These are phyloP conservation scores for Serendipita sp. DNA, from an alignment of 768 basidiomycete genomes.

Conservation along the genomic window DNA sequence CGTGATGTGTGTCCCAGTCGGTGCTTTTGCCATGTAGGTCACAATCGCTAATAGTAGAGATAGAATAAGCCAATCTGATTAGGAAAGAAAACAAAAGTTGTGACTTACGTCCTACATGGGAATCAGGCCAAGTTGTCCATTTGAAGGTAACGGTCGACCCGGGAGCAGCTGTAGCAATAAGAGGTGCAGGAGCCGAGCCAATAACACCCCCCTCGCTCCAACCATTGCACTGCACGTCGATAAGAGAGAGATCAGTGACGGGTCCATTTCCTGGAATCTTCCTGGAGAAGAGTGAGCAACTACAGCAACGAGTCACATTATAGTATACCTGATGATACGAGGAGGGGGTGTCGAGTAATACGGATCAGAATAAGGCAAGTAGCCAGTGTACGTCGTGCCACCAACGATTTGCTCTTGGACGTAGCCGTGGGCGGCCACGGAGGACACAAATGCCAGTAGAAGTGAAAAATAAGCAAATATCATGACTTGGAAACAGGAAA, in stretches of 20 bases:
- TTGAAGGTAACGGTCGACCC: constrained; percentile 27
- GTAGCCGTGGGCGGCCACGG: constrained; percentile 25
- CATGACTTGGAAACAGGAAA: no score
- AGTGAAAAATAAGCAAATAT: not conserved
- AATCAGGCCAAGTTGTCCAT: constrained; percentile 25
- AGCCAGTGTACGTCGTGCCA: constrained; percentile 20
- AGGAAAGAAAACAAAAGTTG: not conserved
- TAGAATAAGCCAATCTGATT: not conserved
- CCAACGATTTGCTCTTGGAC: constrained; percentile 26
- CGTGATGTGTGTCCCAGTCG: constrained; percentile 23
- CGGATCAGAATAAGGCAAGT: constrained; percentile 16
- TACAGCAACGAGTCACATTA: no score
- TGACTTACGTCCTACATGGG: constrained; percentile 12
- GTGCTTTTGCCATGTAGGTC: constrained; percentile 34
- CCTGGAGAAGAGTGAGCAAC: constrained; percentile 1
- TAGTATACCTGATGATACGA: constrained; percentile 21
- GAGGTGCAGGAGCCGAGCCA: constrained; percentile 26
- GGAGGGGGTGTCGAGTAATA: constrained; percentile 23
- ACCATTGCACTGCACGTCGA: constrained; percentile 24
- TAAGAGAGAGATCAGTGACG: constrained; percentile 24
- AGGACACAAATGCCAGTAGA: constrained; percentile 1
- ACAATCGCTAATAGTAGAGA: constrained; percentile 21
- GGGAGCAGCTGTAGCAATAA: constrained; percentile 28
- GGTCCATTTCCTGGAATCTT: constrained; percentile 20
- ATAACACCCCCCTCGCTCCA: constrained; percentile 18